phyloP scores from a whole-genome alignment of 1,139 yeast genomes.

The Pichia sp. region DNA sequence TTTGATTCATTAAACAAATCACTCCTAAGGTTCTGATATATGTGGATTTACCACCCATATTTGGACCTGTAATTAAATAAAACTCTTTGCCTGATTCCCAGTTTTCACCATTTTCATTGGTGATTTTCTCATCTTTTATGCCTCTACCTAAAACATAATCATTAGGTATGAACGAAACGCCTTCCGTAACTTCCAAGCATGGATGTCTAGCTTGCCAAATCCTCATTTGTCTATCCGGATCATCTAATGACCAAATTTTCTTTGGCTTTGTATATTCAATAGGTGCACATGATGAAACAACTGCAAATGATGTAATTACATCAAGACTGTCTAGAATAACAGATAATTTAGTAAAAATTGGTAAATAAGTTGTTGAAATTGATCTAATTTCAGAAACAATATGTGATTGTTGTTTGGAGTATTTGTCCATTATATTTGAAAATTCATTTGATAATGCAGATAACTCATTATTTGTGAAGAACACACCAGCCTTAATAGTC shows the following conservation, averaged over 20 bases:
- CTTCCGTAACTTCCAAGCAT: constrained; percentile 87
- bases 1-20: constrained; percentile 81
- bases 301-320: constrained; percentile 80
- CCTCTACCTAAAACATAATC: constrained; percentile 13
- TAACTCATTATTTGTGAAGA: constrained; percentile 68
- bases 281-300: constrained; percentile 78
- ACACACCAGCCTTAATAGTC: constrained; percentile 92
- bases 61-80: constrained; percentile 89
- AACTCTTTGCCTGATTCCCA: constrained; percentile 45
- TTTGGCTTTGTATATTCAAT: constrained; percentile 69
- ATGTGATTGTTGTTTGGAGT: constrained; percentile 65
- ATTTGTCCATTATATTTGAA: constrained; percentile 53
- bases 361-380: constrained; percentile 73
- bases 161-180: constrained; percentile 77
- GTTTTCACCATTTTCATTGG: constrained; percentile 42
- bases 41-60: constrained; percentile 98
- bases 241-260: constrained; percentile 44
- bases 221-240: constrained; percentile 43
- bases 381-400: constrained; percentile 76
- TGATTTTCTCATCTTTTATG: neutral
- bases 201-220: constrained; percentile 84
- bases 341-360: constrained; percentile 65
- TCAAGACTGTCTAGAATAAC: constrained; percentile 67
- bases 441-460: constrained; percentile 55
- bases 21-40: constrained; percentile 90